Percentiles rank a stretch among this genome's conserved stretches.
phyloP scores from a whole-genome alignment of 768 basidiomycete species.

The Crassisporium funariophilum region DNA sequence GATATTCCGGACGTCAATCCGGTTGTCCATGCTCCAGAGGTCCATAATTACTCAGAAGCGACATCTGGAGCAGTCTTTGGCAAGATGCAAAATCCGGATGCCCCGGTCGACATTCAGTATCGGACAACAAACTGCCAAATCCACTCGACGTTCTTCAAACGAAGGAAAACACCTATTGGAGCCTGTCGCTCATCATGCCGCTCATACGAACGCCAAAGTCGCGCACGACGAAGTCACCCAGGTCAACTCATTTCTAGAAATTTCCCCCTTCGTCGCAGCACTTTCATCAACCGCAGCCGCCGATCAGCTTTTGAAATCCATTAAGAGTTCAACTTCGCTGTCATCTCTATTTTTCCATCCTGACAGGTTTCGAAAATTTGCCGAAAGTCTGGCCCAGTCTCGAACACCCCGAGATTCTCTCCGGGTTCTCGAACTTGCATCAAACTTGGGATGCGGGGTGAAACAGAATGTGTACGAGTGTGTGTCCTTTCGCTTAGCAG shows the following conservation, averaged over 20 bases:
- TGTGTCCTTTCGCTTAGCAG: slow-evolving; percentile 51
- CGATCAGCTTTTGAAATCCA: slow-evolving; percentile 20
- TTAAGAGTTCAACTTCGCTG: slow-evolving; percentile 19
- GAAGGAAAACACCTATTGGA: no score
- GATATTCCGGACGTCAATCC: slow-evolving; percentile 32
- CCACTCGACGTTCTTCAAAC: no score
- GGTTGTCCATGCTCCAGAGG: slow-evolving; percentile 78
- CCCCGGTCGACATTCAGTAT: slow-evolving; percentile 9
- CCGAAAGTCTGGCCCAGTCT: slow-evolving; percentile 34
- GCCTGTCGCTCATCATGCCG: no score
- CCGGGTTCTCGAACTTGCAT: slow-evolving; percentile 48
- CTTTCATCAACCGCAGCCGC: slow-evolving; percentile 11
- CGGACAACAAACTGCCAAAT: slow-evolving; percentile 7
- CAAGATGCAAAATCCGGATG: slow-evolving; percentile 17
- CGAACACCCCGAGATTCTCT: slow-evolving; percentile 41
- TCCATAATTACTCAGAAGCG: slow-evolving; percentile 54
- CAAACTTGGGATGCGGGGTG: slow-evolving; percentile 49
- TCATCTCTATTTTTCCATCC: slow-evolving; percentile 28
- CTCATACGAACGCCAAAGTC: no score
- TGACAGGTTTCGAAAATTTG: slow-evolving; percentile 34
- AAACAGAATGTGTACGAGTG: slow-evolving; percentile 61
- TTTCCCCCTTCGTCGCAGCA: slow-evolving; percentile 13
- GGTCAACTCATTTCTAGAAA: slow-evolving; percentile 11
- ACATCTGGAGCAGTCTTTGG: slow-evolving; percentile 44
- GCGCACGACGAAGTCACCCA: background rate